Base-by-base conservation (phyloP, 1,284 basidiomycete species). In the Schizophyllum commune region DNA sequence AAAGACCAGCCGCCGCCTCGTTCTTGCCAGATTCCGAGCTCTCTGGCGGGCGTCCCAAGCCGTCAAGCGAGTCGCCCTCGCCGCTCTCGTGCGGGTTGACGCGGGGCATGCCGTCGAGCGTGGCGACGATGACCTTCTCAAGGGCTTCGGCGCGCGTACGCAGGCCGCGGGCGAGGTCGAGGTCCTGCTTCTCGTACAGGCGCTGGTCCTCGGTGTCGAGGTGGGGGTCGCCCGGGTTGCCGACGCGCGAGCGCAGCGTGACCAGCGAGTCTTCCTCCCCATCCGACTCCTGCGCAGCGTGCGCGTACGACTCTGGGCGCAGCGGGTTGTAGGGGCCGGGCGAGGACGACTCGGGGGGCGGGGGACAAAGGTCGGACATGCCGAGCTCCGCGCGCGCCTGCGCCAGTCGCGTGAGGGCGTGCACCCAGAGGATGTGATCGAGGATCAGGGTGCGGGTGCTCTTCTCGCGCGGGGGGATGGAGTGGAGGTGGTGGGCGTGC, bases 351-450 rank as follows among this genome's bases (percentile, higher is more conserved):
- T 47, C 13, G 4, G 39, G 39, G 39, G 39, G 17, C 39, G 39
- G 39, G 13, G 39, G 39, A 47, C 39, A 47, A 17, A 47, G 39
- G 71, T 89, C 84, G n/a, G 86, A 83, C 85, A 92, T 86, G 58
- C 89, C 85, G 27, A 92, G 81, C 70, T 91, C 91, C 52, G 88
- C 88, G 32, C 89, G 82, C 2, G 87, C 90, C 70, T 91, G 89
- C 9, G 86, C 84, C 66, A 91, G 88, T 62, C 90, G 82, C n/a
- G 91, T 90, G 63, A 86, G 79, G 4, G 78, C 79, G 72, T 92
- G 91, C 5, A 88, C 86, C 89, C 88, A 92, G 61, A 92, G 76
- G 77, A 91, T 83, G 72, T 92, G 88, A 72, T 92, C 90, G 62
- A 92, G 83, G 65, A 92, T 92, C 58, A 92, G 78, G 20, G 87